Conservation (phyloP, 2,329 filamentous ascomycete genomes). For the Clonostachys rosea region DNA sequence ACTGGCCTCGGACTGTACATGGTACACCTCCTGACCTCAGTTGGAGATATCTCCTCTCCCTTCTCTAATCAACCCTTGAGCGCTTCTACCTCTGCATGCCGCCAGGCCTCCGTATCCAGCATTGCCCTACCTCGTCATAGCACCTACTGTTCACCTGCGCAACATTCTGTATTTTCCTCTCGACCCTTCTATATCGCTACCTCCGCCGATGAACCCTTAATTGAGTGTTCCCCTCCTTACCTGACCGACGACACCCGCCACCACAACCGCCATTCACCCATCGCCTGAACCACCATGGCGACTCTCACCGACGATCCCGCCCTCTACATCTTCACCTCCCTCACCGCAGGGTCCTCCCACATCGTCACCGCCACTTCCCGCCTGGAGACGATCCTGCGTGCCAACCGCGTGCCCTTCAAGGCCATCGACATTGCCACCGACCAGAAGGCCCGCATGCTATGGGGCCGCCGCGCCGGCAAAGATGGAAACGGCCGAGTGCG, state of each 20-base stretch:
- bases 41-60: no score
- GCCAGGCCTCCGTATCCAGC: not conserved
- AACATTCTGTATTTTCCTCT: not conserved
- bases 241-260: no score
- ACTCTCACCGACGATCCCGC: slow-evolving; percentile 58
- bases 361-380: slow-evolving; percentile 95
- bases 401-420: slow-evolving; percentile 91
- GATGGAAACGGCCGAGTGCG: slow-evolving; percentile 54
- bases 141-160: not conserved
- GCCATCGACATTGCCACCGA: slow-evolving; percentile 89
- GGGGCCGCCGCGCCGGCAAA: slow-evolving; percentile 78
- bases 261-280: not conserved
- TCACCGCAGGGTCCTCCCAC: slow-evolving; percentile 92
- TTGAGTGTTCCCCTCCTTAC: not conserved
- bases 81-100: no score
- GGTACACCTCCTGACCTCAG: no score
- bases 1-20: no score
- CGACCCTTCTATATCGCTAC: not conserved
- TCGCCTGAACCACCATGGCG: slow-evolving; percentile 18
- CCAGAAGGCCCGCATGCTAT: slow-evolving; percentile 82
- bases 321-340: slow-evolving; percentile 92
- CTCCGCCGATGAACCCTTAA: not conserved
- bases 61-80: no score
- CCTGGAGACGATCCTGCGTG: slow-evolving; percentile 92
- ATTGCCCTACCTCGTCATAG: not conserved